phyloP scores from a whole-genome alignment of 495 filamentous ascomycete species.

The Podospora anserina region DNA sequence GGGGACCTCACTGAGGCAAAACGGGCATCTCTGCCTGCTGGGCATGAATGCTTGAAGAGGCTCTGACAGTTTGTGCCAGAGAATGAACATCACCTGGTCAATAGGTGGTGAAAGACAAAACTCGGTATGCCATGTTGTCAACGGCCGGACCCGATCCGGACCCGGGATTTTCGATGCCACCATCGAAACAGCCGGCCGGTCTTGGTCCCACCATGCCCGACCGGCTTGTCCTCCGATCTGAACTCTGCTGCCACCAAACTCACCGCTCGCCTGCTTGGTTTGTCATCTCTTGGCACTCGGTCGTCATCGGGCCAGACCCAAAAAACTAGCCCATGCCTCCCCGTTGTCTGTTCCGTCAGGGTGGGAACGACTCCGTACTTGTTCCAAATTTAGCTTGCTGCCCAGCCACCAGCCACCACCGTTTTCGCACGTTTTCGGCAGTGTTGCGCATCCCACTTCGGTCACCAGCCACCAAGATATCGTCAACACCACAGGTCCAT shows the following conservation, averaged over 20 bases:
- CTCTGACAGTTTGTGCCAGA: neutral
- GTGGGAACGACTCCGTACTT: neutral
- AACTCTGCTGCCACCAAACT: neutral
- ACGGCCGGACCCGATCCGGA: conserved; percentile 9
- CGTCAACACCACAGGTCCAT: neutral
- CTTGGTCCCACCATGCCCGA: neutral
- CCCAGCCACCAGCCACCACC: conserved; percentile 4
- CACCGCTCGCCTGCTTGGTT: conserved; percentile 3
- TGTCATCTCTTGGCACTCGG: neutral
- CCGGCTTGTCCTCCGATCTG: conserved; percentile 1
- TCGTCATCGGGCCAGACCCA: neutral
- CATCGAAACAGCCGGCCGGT: conserved; percentile 1
- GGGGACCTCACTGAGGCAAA: neutral
- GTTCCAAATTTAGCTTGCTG: conserved; percentile 8
- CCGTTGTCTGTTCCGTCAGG: conserved; percentile 5
- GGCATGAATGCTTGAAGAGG: neutral
- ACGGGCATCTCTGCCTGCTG: neutral
- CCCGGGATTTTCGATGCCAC: neutral
- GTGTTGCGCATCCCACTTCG: neutral
- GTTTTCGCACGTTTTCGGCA: neutral
- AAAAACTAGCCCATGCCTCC: neutral
- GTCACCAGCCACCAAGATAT: conserved; percentile 2
- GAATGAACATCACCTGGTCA: neutral
- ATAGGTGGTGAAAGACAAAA: neutral
- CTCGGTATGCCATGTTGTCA: neutral